Evolutionary conservation across 441 rosid genomes (phyloP).

Genomic region (Arabidopsis hybrid): DNA sequence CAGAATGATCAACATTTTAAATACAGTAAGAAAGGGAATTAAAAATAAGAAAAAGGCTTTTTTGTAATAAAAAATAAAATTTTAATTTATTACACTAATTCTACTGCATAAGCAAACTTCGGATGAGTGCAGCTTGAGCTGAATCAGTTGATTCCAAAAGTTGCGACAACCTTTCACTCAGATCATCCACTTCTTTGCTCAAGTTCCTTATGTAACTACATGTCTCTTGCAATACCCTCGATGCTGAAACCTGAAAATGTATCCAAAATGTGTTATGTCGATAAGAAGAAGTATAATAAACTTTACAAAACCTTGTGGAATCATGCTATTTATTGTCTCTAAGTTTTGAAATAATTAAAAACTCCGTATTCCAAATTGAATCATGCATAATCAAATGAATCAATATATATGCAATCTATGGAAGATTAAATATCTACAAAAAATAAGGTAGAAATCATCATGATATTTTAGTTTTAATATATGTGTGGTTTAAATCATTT

Average conservation of each 20-base stretch:
- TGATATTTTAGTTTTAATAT: too few species aligned
- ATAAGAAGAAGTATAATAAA: not conserved
- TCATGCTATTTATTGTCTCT: not conserved
- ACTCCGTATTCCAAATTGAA: not conserved
- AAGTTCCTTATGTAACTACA: slow-evolving; percentile 77
- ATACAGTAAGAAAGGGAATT: slow-evolving; percentile 2
- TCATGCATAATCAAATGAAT: not conserved
- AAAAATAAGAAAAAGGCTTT: not conserved
- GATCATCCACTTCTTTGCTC: slow-evolving; percentile 74
- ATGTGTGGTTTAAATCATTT: not conserved
- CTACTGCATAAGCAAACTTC: slow-evolving; percentile 58
- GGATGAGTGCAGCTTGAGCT: slow-evolving; percentile 78
- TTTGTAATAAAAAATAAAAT: not conserved
- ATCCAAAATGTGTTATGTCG: not conserved
- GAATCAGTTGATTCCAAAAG: slow-evolving; percentile 68
- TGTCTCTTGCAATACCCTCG: slow-evolving; percentile 73
- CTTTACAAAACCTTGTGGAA: not conserved
- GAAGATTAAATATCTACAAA: not conserved
- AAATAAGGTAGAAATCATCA: not conserved
- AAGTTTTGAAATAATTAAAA: not conserved
- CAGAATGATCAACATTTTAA: slow-evolving; percentile 22
- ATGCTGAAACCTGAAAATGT: slow-evolving; percentile 63
- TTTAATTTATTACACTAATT: slow-evolving; percentile 8
- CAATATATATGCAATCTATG: not conserved
- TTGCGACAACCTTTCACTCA: slow-evolving; percentile 75